Conservation (phyloP, 2,329 filamentous ascomycete genomes). For the Cercospora nicotianae region DNA sequence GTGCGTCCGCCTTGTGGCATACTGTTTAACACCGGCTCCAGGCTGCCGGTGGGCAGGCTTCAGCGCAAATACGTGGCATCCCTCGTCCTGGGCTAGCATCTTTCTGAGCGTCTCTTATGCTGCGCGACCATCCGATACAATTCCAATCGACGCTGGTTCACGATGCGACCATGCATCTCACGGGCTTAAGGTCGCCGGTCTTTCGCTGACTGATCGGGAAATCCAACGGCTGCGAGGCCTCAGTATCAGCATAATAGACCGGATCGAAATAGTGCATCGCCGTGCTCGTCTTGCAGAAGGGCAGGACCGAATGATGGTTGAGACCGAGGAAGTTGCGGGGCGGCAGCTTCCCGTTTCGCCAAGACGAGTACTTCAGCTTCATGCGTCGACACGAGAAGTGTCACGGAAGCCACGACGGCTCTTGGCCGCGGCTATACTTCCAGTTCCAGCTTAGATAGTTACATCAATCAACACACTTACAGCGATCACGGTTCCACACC, state of each 20-base stretch:
- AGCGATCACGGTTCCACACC: too few relatives aligned
- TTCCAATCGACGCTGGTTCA: background rate
- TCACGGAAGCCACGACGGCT: too few relatives aligned
- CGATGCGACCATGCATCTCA: background rate
- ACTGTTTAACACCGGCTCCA: background rate
- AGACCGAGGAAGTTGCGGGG: background rate
- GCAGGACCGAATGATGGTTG: background rate
- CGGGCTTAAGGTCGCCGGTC: background rate
- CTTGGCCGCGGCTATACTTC: too few relatives aligned
- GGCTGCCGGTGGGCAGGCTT: background rate
- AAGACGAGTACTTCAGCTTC: background rate
- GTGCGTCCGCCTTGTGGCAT: slow-evolving; percentile 14
- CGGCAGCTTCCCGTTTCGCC: background rate
- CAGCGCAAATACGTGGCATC: slow-evolving; percentile 5
- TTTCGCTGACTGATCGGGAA: background rate
- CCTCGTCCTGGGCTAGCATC: background rate
- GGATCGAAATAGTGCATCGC: background rate
- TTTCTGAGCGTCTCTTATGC: background rate
- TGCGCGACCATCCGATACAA: background rate
- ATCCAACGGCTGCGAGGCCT: background rate
- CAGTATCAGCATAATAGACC: background rate
- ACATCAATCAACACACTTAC: too few relatives aligned
- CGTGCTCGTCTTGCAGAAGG: background rate
- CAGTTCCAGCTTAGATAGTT: too few relatives aligned
- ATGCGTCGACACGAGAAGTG: background rate